Base-by-base conservation (phyloP, 495 filamentous ascomycete genomes). In the Penicillium canariense region DNA sequence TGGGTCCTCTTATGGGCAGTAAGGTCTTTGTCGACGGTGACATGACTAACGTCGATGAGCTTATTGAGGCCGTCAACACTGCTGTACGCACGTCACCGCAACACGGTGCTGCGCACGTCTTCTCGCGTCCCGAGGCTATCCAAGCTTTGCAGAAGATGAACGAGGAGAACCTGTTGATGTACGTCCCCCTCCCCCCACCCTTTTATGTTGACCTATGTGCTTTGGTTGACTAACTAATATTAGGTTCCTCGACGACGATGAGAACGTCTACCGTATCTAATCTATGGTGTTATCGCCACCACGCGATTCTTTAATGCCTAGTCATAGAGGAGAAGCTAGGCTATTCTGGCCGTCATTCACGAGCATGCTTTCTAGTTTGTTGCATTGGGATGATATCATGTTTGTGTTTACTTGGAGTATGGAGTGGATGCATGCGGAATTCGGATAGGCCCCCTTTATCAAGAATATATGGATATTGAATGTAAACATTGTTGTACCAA, bases 101-200 rank as follows among this genome's bases (percentile, higher is more conserved):
- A 26, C 62, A 65, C n/a, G 78, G 71, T 28, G 75, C 69, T 56
- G 67, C 50, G 62, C 72, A 72, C 14, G 67, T 73, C 34, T 97
- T 96, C 75, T 79, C 73, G 31, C 77, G 78, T 25, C 70, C 74
- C 1, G 95, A 98, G 74, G 91, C 89, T 3, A 71, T 88, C 48
- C 75, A 81, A 68, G 93, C 90, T 46, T 68, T 98, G 61, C 78
- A 80, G 68, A 81, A 74, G 63, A 87, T 98, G 89, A 86, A 88
- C 53, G 84, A 87, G 39, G 75, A 78, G 68, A 97, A 97, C 65
- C 83, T 89, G 74, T 85, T 98, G 70, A 97, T 97, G 95, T 96
- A 73, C 84, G 89, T 87, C 22, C 22, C 26, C 39, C 31, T 32
- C 7, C 22, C 6, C 15, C 12, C 25, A 9, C 31, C 31, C 8